Evolutionary conservation across 805 yeast species (phyloP), one percentile per base, ranked within the genome.

Genomic region (Candida awuae): DNA sequence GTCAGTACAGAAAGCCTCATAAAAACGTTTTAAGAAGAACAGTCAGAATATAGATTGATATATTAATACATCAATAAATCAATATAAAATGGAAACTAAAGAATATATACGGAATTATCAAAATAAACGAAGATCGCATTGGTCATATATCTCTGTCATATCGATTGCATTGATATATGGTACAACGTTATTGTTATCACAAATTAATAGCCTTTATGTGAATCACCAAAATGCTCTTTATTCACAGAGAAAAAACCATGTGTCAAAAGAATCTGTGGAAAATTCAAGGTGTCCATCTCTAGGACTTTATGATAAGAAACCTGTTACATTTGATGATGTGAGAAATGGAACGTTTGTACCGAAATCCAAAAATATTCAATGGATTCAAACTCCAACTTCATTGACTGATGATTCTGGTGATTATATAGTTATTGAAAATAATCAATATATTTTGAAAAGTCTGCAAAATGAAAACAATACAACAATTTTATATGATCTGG

Each of bases 341-440:
- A 68, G 90, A 46, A 71, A 73, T 36, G 76, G 76, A 1, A 66
- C 71, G 3, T 82, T 82, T 49, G 44, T 54, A 0, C 80, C 92
- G 0, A 58, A 62, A 13, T 58, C 52, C 35, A 71, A 73, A 44
- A 56, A 70, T 8, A 65, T 85, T 23, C 90, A 82, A 55, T 85
- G 95, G 95, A 73, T 84, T 32, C 53, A 52, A 39, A 60, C 68
- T 1, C 74, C 75, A 2, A 66, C 66, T 18, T 71, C 80, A 0
- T 52, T 61, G 8, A 46, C 48, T 10, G 60, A 73, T 44, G 88
- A 80, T 54, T 70, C 70, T 42, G 94, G 94, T 5, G 71, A 84
- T 7, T 85, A 71, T 54, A 69, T 83, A 21, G 69, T 73, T 1
- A 62, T 63, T 27, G 66, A 66, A 12, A 55, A 67, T 26, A 63